These are phyloP conservation scores for Rhizopus sp. DNA, from an alignment of 371 early-diverging fungal genomes.

Conservation along the genomic window DNA sequence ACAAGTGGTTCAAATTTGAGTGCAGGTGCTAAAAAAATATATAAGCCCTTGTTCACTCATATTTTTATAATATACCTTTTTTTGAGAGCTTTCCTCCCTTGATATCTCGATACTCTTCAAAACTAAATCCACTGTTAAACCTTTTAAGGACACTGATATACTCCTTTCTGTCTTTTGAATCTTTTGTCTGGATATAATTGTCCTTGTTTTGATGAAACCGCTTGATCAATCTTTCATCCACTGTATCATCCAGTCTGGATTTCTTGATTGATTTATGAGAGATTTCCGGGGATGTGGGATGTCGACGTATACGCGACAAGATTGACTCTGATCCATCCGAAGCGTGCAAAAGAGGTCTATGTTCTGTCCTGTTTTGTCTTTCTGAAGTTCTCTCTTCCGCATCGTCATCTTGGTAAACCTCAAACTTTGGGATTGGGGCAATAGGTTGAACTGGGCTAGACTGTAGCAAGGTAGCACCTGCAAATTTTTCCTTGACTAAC, in stretches of 20 bases:
- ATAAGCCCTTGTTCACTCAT: not conserved
- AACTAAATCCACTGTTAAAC: slow-evolving; percentile 9
- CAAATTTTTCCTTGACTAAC: slow-evolving; percentile 45
- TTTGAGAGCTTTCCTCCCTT: too few relatives aligned
- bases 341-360: not conserved
- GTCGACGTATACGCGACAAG: not conserved
- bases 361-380: slow-evolving; percentile 1
- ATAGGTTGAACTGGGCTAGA: slow-evolving; percentile 17
- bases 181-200: not conserved
- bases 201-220: not conserved
- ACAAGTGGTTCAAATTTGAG: not conserved
- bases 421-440: slow-evolving; percentile 23
- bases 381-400: not conserved
- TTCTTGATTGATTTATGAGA: not conserved
- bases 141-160: slow-evolving; percentile 7
- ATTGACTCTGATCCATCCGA: not conserved
- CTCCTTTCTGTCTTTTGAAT: slow-evolving; percentile 7
- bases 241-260: not conserved
- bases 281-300: not conserved
- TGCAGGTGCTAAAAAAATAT: not conserved
- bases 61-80: not conserved
- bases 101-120: slow-evolving; percentile 19
- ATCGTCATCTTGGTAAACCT: slow-evolving; percentile 45
- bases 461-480: slow-evolving; percentile 53
- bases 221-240: not conserved